Evolutionary conservation across 768 basidiomycete species (phyloP), one percentile per base, ranked within the genome.

Genomic region (Amanita rimosa): DNA sequence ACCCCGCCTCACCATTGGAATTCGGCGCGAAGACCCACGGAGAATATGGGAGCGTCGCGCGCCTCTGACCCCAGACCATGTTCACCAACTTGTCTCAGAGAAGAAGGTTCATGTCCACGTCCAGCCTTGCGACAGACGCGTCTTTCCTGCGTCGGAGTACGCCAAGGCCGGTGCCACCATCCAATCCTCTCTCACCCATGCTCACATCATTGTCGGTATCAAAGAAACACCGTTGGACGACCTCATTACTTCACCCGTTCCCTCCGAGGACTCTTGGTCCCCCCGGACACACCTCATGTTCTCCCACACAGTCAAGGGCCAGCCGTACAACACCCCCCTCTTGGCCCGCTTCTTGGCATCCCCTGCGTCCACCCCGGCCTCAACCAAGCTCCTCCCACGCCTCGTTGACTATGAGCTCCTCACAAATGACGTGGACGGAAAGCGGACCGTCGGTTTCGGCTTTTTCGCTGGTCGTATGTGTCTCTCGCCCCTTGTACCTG

Each of bases 371-470:
- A 29, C 48, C 33, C 26, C 48, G 14, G 33, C 35, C 9, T 43
- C 54, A 13, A 24, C 52, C 13, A 27, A 52, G 8, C 46, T 55
- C 16, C 54, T 68, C 4, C 75, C 81, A 1, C 69, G 75, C 2
- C 63, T 95, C 11, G 73, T 96, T 46, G 93, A 96, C 62, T 93
- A 89, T 57, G 93, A 96, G 58, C 75, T 93, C 2, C 65, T 96
- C 21, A 84, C 78, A 2, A 74, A 72, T 33, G 61, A 61, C 2
- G 54, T 45, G 0, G 54, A 68, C 21, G 85, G 83, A 3, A 85
- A 85, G 61, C 70, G 93, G 17, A 85, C 84, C 0, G 88, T 93
- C 14, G 91, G 83, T 0, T 95, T 96, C 66, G 93, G 92, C 1
- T 92, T 83, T 81, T 90, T 84, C 56, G 93, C 93, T 0, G 93